Evolutionary conservation across 2,329 filamentous ascomycete species (phyloP), one percentile per base, ranked within the genome.

Genomic region (Chalaropsis thielavioides): DNA sequence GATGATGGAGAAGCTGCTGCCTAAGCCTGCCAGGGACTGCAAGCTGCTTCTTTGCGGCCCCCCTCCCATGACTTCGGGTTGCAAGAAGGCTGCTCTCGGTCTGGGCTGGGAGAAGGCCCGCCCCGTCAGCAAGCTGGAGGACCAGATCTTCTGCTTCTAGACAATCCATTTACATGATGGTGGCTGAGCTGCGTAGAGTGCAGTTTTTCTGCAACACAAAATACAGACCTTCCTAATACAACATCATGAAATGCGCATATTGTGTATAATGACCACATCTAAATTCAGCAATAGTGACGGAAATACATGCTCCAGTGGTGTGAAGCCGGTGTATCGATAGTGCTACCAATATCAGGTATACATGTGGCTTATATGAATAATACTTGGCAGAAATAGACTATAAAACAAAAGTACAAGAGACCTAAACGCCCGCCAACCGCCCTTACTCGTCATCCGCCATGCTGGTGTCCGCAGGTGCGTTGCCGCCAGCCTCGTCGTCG

Each of bases 31-130:
- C 65, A 78, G 81, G 66, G 92, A 97, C 72, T 86, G 95, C 78
- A 97, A 97, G 84, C 83, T 99, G 71, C 82, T 97, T 67, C 82
- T 97, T 70, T 99, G 94, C 74, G 94, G 94, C 64, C 94, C 94
- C 66, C 94, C 94, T 66, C 94, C 94, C 62, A 99, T 99, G 94
- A 83, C 97, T 69, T 89, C 88, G 72, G 92, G 91, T 62, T 87
- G 97, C 80, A 99, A 99, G 88, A 97, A 97, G 83, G 84, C 90
- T 6, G 87, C 92, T 62, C 90, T 95, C 77, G 82, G 84, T 68
- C 82, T 97, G 22, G 94, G 94, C 66, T 99, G 88, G 80, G 83
- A 89, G 73, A 97, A 97, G 82, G 89, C 94, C 51, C 85, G 86
- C 68, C 90, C 92, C 56, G 92, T 97, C 72, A 96, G 92, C 85